phyloP scores from a whole-genome alignment of 306 rosid genomes.

The Hippophae rhamnoides region DNA sequence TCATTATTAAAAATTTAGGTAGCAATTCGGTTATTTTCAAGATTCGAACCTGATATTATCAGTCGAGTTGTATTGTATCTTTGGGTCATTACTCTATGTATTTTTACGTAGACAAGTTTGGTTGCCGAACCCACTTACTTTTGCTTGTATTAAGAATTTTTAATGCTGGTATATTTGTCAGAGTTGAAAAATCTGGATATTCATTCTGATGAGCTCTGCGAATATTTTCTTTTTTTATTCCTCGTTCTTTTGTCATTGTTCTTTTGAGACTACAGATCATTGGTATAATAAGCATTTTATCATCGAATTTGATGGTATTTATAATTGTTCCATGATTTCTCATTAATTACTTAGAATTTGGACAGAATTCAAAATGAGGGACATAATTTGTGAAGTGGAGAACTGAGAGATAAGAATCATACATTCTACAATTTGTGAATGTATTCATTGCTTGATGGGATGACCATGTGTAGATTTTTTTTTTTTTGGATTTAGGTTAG shows the following conservation, averaged over 20 bases:
- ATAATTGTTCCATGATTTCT: not conserved
- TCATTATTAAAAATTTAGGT: no score
- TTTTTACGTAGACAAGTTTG: not conserved
- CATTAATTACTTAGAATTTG: not conserved
- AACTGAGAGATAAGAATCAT: no score
- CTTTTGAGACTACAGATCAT: not conserved
- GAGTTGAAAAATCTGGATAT: not conserved
- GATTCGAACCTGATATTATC: no score
- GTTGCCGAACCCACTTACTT: not conserved
- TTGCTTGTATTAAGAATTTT: not conserved
- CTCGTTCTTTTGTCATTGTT: not conserved
- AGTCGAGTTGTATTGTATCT: not conserved
- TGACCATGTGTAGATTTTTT: slow-evolving; percentile 8
- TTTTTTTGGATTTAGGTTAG: slow-evolving; percentile 38
- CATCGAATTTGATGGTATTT: not conserved
- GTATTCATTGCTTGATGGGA: not conserved
- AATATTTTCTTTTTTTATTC: not conserved
- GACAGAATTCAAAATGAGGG: not conserved
- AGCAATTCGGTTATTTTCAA: no score
- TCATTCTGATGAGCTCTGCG: not conserved
- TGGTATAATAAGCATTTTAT: not conserved
- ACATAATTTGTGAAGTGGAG: not conserved
- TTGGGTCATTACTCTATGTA: not conserved
- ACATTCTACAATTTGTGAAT: no score
- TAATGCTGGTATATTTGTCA: not conserved